Percentiles rank a stretch among this genome's conserved stretches.
Conservation (phyloP, 306 rosid genomes). For the Cicer chorassanicum region DNA sequence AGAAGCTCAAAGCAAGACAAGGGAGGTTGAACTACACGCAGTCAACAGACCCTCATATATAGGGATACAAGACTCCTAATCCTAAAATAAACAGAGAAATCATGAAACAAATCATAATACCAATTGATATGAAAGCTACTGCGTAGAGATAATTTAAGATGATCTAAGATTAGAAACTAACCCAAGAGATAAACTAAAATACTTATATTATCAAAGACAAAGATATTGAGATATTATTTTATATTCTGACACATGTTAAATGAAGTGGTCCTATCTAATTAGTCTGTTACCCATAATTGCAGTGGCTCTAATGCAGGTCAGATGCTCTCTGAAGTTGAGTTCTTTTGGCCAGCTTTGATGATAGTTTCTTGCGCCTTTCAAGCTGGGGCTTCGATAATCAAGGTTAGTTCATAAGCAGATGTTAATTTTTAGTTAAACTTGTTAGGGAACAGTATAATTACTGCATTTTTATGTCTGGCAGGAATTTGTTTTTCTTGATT, state of each 20-base stretch:
- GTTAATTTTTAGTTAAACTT: conserved; percentile 39
- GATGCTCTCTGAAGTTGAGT: conserved; percentile 78
- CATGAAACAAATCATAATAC: too few species aligned
- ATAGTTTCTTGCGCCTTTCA: conserved; percentile 83
- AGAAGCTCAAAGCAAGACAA: too few species aligned
- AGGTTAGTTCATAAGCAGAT: conserved; percentile 55
- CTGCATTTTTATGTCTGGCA: conserved; percentile 48
- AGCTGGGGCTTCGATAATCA: conserved; percentile 90
- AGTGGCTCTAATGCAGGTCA: conserved; percentile 85
- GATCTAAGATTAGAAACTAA: neutral
- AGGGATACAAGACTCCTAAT: too few species aligned
- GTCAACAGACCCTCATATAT: too few species aligned
- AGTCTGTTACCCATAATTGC: conserved; percentile 47
- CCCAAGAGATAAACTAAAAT: conserved; percentile 1
- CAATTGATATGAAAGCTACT: neutral
- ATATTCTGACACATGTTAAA: conserved; percentile 13
- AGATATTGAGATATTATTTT: neutral
- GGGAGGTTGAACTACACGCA: too few species aligned
- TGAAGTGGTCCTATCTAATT: conserved; percentile 44
- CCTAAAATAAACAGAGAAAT: too few species aligned
- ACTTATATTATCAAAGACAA: conserved; percentile 6
- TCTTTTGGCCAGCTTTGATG: conserved; percentile 83
- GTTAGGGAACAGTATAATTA: conserved; percentile 37
- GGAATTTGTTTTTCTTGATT: conserved; percentile 79
- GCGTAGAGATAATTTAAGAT: neutral